phyloP scores from a whole-genome alignment of 202 grass and related monocot genomes.

The Panicum hallii region DNA sequence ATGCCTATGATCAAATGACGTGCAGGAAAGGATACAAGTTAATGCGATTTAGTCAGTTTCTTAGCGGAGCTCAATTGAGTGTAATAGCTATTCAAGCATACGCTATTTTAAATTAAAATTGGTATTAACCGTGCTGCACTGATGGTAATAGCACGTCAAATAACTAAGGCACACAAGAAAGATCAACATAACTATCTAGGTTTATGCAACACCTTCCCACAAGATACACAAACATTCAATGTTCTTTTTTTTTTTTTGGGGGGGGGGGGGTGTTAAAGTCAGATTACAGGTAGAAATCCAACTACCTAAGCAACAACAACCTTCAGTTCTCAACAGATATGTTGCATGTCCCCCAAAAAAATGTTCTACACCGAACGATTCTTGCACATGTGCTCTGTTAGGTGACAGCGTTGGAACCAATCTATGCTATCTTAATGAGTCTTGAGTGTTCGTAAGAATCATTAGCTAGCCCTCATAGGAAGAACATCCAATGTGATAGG shows the following conservation, averaged over 20 bases:
- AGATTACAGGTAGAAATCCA: constrained; percentile 5
- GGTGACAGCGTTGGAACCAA: constrained; percentile 30
- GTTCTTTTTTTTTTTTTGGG: too few relatives aligned
- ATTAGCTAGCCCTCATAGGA: constrained; percentile 64
- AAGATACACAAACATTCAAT: constrained; percentile 1
- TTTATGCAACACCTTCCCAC: constrained; percentile 17
- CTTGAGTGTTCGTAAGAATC: constrained; percentile 5
- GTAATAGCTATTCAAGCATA: background rate
- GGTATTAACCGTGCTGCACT: too few relatives aligned
- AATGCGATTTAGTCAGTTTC: background rate
- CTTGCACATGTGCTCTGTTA: constrained; percentile 37
- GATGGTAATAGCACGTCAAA: background rate
- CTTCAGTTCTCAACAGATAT: constrained; percentile 2
- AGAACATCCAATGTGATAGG: constrained; percentile 94
- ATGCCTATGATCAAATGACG: background rate
- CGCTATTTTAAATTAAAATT: background rate
- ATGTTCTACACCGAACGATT: constrained; percentile 26
- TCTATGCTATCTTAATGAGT: constrained; percentile 34
- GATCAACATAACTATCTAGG: background rate
- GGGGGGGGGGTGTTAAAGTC: too few relatives aligned
- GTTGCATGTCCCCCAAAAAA: background rate
- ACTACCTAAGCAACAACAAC: constrained; percentile 7
- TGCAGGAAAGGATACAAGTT: background rate
- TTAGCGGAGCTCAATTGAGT: background rate
- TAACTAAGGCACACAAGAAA: background rate